Base-by-base conservation (phyloP, 2,329 filamentous ascomycete genomes). In the Daldinia sp. region DNA sequence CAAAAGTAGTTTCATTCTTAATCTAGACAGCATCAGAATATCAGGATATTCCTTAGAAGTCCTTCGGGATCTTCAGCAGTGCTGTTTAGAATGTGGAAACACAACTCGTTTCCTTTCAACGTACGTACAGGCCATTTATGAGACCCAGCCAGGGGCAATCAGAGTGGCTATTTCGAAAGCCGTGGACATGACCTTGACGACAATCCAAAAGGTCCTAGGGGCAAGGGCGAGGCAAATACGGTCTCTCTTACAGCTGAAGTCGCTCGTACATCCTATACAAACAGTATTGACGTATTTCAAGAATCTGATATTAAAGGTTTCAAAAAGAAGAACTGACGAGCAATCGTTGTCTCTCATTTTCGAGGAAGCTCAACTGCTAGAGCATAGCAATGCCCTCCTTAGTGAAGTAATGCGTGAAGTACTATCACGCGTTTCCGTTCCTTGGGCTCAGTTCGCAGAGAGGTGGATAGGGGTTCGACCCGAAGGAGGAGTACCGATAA, bases 401-500 rank as follows among this genome's bases (percentile, higher is more conserved):
- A 84, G 85, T 17, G 82, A 85, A 19, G 83, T 92, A 29, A 83
- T 92, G 71, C 84, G 88, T 13, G 87, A 92, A 64, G 81, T 94
- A 0, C 75, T 95, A 13, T 80, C 82, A 43, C 81, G 84, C 35
- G 86, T 90, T 1, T 87, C 87, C 1, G 77, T 78, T 25, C 90
- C 90, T 0, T 93, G 89, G 85, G 78, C 91, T 7, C 83, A 87
- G 53, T 84, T 89, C 52, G 80, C 90, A 6, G 85, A 90, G 67
- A 87, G 89, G 71, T 95, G 92, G 91, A 86, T 94, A 62, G 92
- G 92, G 0, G 83, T 92, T 9, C 83, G 80, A 62, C 78, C 80
- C 2, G 87, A 90, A 67, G 78, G 82, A 32, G 84, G 85, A 0
- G 77, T 85, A 9, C 82, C 82, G 0, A 70, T 88, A 27, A 80